Percentiles rank a stretch among this genome's conserved stretches.
Conservation (phyloP, 495 filamentous ascomycete species). For the Durotheca rogersii region DNA sequence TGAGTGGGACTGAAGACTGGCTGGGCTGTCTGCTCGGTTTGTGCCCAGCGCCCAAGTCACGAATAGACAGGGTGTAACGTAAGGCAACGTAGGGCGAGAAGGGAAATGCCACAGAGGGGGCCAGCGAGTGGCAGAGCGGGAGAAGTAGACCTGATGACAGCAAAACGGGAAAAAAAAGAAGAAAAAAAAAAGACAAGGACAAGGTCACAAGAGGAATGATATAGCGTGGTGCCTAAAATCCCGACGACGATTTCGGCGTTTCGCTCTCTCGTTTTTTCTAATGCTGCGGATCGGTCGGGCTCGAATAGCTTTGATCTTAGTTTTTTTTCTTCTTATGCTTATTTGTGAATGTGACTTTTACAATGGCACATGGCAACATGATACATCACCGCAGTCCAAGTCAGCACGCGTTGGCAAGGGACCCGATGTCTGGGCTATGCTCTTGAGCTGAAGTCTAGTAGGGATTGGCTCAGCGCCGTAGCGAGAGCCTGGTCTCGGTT, state of each 20-base stretch:
- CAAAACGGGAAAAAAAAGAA: conserved; percentile 5
- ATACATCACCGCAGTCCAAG: conserved; percentile 1
- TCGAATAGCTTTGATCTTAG: conserved; percentile 8
- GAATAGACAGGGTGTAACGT: conserved; percentile 31
- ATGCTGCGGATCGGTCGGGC: conserved; percentile 33
- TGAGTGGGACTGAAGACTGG: conserved; percentile 11
- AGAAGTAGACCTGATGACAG: too few relatives aligned
- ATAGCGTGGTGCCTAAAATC: conserved; percentile 30
- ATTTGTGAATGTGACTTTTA: conserved; percentile 9
- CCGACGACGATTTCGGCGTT: conserved; percentile 27
- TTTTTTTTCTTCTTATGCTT: neutral
- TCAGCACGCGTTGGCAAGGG: conserved; percentile 1
- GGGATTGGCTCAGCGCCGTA: conserved; percentile 7
- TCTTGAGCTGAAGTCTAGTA: conserved; percentile 3
- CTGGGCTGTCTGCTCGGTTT: conserved; percentile 19
- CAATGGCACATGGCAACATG: conserved; percentile 5
- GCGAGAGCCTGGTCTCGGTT: neutral
- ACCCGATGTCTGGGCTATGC: conserved; percentile 8
- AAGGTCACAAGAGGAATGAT: conserved; percentile 6
- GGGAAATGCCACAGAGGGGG: too few relatives aligned
- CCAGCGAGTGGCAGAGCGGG: too few relatives aligned
- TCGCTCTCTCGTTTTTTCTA: too few relatives aligned
- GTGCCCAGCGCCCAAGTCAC: conserved; percentile 21
- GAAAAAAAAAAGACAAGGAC: neutral
- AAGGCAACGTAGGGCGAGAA: conserved; percentile 19